Conservation (phyloP, 768 basidiomycete species). For the Tephrocybe sp. region DNA sequence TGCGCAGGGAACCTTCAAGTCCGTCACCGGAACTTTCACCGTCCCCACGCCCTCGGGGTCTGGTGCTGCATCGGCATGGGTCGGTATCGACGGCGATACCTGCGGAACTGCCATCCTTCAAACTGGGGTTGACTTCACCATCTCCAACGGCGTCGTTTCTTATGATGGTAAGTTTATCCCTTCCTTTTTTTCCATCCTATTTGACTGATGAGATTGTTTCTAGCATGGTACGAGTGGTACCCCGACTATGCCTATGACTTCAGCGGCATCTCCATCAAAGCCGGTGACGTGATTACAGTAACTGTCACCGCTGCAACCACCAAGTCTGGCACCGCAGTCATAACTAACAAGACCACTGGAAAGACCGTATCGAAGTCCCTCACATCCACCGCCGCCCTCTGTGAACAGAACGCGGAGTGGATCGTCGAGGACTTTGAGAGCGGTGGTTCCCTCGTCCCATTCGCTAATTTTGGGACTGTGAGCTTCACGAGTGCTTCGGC, state of each 20-base stretch:
- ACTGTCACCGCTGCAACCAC: constrained; percentile 29
- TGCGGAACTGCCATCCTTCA: too few relatives aligned
- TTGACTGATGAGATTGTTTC: not conserved
- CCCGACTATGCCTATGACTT: constrained; percentile 31
- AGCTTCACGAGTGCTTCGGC: constrained; percentile 34
- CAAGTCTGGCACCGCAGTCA: constrained; percentile 30
- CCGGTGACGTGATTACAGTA: constrained; percentile 27
- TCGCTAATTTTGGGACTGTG: too few relatives aligned
- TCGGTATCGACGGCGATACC: constrained; percentile 37
- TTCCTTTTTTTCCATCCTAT: not conserved
- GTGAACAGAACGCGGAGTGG: constrained; percentile 34
- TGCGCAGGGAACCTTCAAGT: constrained; percentile 30
- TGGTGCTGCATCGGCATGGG: constrained; percentile 32
- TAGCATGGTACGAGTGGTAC: constrained; percentile 34
- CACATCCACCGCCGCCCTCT: constrained; percentile 27
- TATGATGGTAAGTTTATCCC: not conserved
- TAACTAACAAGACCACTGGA: constrained; percentile 7
- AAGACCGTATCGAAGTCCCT: constrained; percentile 26
- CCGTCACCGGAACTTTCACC: too few relatives aligned
- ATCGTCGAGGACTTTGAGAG: too few relatives aligned
- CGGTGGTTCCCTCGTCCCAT: too few relatives aligned
- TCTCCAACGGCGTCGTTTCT: constrained; percentile 1
- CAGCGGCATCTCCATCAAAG: too few relatives aligned
- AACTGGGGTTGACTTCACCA: too few relatives aligned
- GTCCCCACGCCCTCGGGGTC: constrained; percentile 30